Evolutionary conservation across 2,329 filamentous ascomycete genomes (phyloP).

Genomic region (Bipolaris sorokiniana): DNA sequence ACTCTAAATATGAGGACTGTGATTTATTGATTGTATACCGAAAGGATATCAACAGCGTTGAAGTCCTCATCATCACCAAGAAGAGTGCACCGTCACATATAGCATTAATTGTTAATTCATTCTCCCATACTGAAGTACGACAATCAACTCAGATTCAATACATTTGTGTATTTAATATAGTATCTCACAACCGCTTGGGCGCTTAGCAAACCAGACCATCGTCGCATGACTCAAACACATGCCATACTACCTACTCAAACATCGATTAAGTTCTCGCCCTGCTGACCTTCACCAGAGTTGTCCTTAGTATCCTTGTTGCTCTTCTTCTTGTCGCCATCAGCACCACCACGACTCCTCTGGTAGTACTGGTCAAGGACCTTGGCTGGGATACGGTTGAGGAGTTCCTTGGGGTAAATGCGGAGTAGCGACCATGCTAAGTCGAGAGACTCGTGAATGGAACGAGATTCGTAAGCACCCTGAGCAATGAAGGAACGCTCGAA

Average conservation of each 20-base stretch:
- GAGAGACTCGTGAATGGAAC: conserved; percentile 89
- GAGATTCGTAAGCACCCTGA: conserved; percentile 90
- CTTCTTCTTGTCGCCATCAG: conserved; percentile 48
- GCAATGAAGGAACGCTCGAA: conserved; percentile 95
- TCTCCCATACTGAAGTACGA: not conserved
- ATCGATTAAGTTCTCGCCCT: conserved; percentile 50
- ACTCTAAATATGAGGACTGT: too few species aligned
- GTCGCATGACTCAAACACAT: conserved; percentile 7
- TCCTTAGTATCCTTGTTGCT: conserved; percentile 52
- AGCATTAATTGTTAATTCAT: not conserved
- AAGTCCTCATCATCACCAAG: not conserved
- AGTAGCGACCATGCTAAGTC: conserved; percentile 96
- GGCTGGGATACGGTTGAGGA: conserved; percentile 80
- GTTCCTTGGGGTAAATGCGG: conserved; percentile 95
- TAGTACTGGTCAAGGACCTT: conserved; percentile 62
- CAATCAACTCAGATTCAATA: conserved; percentile 1
- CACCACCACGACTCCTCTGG: conserved; percentile 50
- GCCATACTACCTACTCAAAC: conserved; percentile 31
- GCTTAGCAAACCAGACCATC: conserved; percentile 19
- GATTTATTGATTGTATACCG: too few species aligned
- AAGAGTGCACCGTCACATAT: not conserved
- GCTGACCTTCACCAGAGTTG: conserved; percentile 45
- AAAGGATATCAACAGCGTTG: too few species aligned
- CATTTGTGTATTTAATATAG: conserved; percentile 30
- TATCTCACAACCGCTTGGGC: conserved; percentile 20